Conservation (phyloP, 2,329 filamentous ascomycete genomes). For the Colletotrichum karsti region DNA sequence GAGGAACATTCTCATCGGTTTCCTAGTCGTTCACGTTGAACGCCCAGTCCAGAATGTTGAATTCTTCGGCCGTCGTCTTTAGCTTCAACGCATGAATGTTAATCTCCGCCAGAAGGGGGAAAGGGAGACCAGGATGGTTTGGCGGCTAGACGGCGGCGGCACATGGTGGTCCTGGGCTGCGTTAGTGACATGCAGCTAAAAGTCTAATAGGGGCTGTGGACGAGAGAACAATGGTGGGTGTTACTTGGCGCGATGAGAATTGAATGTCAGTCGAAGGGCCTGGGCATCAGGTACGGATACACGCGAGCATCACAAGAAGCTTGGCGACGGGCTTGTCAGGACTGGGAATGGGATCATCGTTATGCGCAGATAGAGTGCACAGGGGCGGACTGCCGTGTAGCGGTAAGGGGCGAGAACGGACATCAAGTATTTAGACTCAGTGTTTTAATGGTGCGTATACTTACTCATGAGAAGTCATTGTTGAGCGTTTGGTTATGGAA, state of each 20-base stretch:
- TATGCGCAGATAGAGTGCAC: conserved; percentile 18
- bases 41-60: background rate
- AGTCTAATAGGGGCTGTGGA: background rate
- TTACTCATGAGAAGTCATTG: background rate
- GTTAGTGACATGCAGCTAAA: background rate
- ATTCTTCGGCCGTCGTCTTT: background rate
- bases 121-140: background rate
- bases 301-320: background rate
- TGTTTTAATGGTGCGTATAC: background rate
- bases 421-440: background rate
- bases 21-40: background rate
- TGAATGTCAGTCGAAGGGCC: background rate
- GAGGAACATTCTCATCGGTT: background rate
- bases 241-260: background rate
- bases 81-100: conserved; percentile 1
- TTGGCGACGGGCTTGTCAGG: background rate
- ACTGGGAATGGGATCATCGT: conserved; percentile 11
- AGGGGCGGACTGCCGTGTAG: background rate
- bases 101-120: conserved; percentile 12
- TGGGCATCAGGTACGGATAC: background rate
- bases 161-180: background rate
- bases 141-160: background rate
- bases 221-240: background rate
- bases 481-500: background rate
- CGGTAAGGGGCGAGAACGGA: background rate